Conservation (phyloP, 2,329 filamentous ascomycete species). For the Xylariaceae sp. region DNA sequence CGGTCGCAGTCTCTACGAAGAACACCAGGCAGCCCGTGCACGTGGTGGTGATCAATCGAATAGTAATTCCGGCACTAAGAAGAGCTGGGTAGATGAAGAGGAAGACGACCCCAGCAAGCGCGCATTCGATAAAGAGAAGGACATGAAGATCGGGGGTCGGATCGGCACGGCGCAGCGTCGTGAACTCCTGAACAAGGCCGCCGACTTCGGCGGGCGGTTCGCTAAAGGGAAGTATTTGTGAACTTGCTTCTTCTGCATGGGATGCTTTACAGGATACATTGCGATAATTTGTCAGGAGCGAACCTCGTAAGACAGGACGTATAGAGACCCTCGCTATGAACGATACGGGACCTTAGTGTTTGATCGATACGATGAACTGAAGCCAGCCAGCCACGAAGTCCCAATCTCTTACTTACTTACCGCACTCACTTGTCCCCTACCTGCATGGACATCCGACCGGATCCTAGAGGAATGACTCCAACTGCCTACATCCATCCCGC, state of each 20-base stretch:
- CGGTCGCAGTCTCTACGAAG: conserved; percentile 54
- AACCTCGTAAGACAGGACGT: too few relatives aligned
- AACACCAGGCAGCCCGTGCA: conserved; percentile 43
- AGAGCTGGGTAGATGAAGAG: conserved; percentile 47
- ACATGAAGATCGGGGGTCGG: conserved; percentile 72
- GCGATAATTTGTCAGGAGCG: too few relatives aligned
- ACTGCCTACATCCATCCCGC: too few relatives aligned
- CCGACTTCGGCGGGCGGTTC: conserved; percentile 78
- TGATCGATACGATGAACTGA: too few relatives aligned
- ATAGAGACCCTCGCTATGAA: too few relatives aligned
- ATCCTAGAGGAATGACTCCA: too few relatives aligned
- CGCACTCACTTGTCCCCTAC: too few relatives aligned
- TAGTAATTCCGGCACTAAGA: conserved; percentile 16
- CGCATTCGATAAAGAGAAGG: conserved; percentile 87
- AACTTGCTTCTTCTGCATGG: neutral
- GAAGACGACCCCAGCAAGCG: conserved; percentile 89
- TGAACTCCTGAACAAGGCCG: conserved; percentile 73
- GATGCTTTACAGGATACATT: neutral
- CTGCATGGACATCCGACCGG: too few relatives aligned
- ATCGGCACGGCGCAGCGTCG: conserved; percentile 68
- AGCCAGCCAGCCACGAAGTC: too few relatives aligned
- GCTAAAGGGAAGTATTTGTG: conserved; percentile 64
- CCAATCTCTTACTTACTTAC: too few relatives aligned
- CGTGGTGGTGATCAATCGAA: conserved; percentile 14
- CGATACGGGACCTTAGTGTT: too few relatives aligned